Percentiles rank a stretch among this genome's conserved stretches.
phyloP scores from a whole-genome alignment of 495 filamentous ascomycete species.

The Astrothelium subdiscretum region DNA sequence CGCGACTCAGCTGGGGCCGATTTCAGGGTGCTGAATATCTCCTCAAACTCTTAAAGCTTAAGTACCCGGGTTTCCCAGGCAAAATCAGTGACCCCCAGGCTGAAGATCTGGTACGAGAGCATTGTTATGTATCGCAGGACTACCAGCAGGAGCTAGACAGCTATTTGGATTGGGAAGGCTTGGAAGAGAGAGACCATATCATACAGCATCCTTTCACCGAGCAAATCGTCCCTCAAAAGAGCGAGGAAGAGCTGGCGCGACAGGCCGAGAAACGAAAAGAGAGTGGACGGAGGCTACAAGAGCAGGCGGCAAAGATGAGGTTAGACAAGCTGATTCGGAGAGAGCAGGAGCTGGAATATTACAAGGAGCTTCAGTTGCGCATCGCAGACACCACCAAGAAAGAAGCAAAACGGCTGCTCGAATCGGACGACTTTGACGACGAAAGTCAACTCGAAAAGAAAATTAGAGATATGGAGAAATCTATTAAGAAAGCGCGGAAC shows the following conservation, averaged over 20 bases:
- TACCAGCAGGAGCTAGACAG: slow-evolving; percentile 63
- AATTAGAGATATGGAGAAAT: slow-evolving; percentile 78
- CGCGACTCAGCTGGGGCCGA: slow-evolving; percentile 89
- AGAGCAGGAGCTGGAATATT: slow-evolving; percentile 90
- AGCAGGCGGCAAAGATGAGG: slow-evolving; percentile 93
- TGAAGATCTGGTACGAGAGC: slow-evolving; percentile 74
- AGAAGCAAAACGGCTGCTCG: slow-evolving; percentile 70
- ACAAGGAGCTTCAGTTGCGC: slow-evolving; percentile 62
- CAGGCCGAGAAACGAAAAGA: slow-evolving; percentile 90
- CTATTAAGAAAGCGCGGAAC: slow-evolving; percentile 76
- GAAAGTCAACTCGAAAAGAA: slow-evolving; percentile 68
- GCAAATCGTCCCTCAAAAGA: slow-evolving; percentile 76
- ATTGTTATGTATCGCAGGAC: slow-evolving; percentile 78
- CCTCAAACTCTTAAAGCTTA: slow-evolving; percentile 76
- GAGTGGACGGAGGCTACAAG: slow-evolving; percentile 79
- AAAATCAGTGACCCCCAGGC: slow-evolving; percentile 75
- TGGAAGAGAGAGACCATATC: slow-evolving; percentile 79
- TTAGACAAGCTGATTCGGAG: slow-evolving; percentile 89
- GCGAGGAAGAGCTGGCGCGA: slow-evolving; percentile 76
- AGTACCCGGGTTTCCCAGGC: slow-evolving; percentile 80
- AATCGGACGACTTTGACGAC: slow-evolving; percentile 83
- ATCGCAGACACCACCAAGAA: slow-evolving; percentile 65
- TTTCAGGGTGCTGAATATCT: slow-evolving; percentile 82
- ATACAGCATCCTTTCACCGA: slow-evolving; percentile 91
- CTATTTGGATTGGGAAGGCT: slow-evolving; percentile 75